Conservation (phyloP, 306 rosid species). For the Hippophae rhamnoides region DNA sequence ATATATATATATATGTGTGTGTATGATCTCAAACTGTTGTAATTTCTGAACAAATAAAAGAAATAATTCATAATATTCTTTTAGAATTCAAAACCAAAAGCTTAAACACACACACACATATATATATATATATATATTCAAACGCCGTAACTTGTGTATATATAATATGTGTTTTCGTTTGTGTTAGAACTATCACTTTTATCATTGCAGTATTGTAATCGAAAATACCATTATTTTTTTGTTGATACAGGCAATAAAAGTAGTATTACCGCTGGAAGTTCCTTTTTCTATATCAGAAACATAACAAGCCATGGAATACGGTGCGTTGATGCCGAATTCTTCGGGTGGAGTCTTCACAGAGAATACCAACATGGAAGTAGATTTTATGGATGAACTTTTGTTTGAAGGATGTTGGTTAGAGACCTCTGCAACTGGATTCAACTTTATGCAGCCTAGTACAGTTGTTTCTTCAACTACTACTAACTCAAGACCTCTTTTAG, state of each 20-base stretch:
- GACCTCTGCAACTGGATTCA: constrained; percentile 12
- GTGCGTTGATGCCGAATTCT: constrained; percentile 12
- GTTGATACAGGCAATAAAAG: too few species aligned
- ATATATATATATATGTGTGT: neutral
- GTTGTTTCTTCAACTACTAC: neutral
- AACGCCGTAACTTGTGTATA: too few species aligned
- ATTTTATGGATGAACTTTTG: constrained; percentile 30
- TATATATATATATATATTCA: too few species aligned
- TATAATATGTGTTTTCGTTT: too few species aligned
- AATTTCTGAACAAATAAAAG: neutral
- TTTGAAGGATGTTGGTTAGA: constrained; percentile 43
- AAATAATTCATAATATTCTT: neutral
- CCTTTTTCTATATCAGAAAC: too few species aligned
- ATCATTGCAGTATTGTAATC: too few species aligned
- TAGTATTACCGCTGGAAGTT: too few species aligned
- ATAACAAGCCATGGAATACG: constrained; percentile 24
- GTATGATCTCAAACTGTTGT: neutral
- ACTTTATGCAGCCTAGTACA: neutral
- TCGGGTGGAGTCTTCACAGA: constrained; percentile 10
- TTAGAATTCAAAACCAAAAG: neutral
- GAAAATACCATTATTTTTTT: too few species aligned
- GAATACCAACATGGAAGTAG: constrained; percentile 3
- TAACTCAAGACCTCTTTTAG: neutral
- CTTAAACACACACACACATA: too few species aligned
- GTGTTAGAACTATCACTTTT: too few species aligned